Evolutionary conservation across 2,329 filamentous ascomycete species (phyloP).

Genomic region (Xylaria sp.): DNA sequence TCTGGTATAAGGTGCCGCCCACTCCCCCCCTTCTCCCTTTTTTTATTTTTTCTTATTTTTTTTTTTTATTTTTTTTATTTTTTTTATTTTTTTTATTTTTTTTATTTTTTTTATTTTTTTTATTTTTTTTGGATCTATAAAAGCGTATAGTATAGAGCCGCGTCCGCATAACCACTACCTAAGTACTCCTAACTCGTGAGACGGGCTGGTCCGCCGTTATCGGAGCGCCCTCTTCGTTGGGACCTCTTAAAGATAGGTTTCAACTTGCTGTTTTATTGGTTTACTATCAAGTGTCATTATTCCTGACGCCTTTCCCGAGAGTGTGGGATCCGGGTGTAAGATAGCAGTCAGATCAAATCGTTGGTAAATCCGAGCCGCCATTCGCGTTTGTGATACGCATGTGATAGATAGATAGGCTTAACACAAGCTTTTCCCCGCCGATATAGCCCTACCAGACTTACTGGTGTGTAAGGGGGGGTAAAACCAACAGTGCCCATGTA

Average conservation of each 20-base stretch:
- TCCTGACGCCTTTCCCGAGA: neutral
- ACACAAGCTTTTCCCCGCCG: neutral
- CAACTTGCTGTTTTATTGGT: conserved; percentile 12
- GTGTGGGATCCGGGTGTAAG: neutral
- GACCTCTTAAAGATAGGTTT: neutral
- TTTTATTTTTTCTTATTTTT: too few relatives aligned
- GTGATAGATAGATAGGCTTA: conserved; percentile 1
- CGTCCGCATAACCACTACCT: neutral
- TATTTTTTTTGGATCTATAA: neutral
- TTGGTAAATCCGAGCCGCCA: conserved; percentile 4
- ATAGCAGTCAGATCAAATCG: neutral
- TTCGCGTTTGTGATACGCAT: neutral
- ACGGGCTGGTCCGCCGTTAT: neutral
- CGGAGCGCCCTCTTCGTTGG: neutral
- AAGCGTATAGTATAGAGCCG: conserved; percentile 7
- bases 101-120: too few relatives aligned
- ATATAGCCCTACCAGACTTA: neutral
- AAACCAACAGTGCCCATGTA: too few relatives aligned
- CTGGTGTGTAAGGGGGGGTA: too few relatives aligned
- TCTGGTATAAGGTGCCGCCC: neutral
- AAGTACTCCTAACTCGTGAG: too few relatives aligned
- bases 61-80: neutral
- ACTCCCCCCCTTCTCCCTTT: neutral
- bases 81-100: too few relatives aligned
- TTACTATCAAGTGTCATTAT: neutral